Base-by-base conservation (phyloP, 345 rosid genomes). In the Sapria himalayana region DNA sequence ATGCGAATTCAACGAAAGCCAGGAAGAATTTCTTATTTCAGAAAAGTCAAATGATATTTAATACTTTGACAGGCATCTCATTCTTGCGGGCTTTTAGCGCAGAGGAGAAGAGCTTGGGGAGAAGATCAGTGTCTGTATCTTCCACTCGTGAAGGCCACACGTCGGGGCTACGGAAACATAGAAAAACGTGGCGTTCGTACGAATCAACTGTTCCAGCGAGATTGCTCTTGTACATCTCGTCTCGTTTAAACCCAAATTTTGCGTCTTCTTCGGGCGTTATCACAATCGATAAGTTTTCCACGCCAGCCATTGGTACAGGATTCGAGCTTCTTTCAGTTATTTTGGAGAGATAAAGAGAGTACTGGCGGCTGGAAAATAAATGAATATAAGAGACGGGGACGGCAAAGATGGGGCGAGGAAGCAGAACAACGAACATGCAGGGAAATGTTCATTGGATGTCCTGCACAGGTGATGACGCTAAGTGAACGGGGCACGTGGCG, bases 131-230 rank as follows among this genome's bases (percentile, higher is more conserved):
- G n/a, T 62, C 60, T 15, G 77, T 57, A 3, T 67, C 64, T 59
- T 86, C 97, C 5, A 73, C 70, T 13, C 71, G 70, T 0, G 92
- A 59, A 9, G 61, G 55, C 94, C 97, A 86, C 20, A 65, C 61
- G 17, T 64, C 71, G 19, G 78, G 79, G 19, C 56, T 60, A 48
- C 70, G 73, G 50, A 50, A 78, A 37, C 69, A 63, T 22, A 86
- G 76, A 49, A 86, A 78, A 23, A 78, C 55, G 53, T 86, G 97
- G 9, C 94, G 85, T 41, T 67, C 92, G 56, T 86, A 74, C 4
- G 75, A 50, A 46, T 56, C 60, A 6, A 81, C 71, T 16, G 97
- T 70, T 15, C 71, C 76, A 7, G 80, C 65, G 9, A 86, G 79
- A 36, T 61, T 72, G 23, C 34, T 37, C 57, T 61, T 58, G 62